Evolutionary conservation across 2,329 filamentous ascomycete genomes (phyloP).

Genomic region (Corinectria fuckeliana): DNA sequence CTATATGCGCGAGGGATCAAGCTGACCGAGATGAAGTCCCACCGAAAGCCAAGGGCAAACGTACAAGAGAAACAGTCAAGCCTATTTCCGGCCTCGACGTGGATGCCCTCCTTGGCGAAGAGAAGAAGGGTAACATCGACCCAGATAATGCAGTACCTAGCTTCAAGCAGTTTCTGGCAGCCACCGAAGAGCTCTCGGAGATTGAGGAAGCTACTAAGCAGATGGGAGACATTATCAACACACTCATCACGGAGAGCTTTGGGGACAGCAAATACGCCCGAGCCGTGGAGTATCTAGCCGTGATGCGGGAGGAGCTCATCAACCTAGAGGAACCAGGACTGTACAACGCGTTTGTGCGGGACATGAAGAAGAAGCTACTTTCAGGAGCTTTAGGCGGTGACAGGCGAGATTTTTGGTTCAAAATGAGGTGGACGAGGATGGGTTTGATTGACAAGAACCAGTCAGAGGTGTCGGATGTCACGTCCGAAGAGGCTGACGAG

Average conservation of each 20-base stretch:
- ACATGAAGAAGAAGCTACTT: conserved; percentile 75
- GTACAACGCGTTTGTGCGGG: conserved; percentile 77
- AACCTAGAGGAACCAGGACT: conserved; percentile 75
- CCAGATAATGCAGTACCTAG: conserved; percentile 83
- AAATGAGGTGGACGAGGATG: conserved; percentile 69
- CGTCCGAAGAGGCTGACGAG: conserved; percentile 73
- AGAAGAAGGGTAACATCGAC: conserved; percentile 52
- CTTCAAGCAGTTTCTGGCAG: conserved; percentile 80
- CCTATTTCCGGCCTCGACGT: conserved; percentile 91
- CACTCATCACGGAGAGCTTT: conserved; percentile 73
- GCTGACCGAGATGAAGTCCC: conserved; percentile 63
- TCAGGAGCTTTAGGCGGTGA: conserved; percentile 76
- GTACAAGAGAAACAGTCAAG: conserved; percentile 73
- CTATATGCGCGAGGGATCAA: not conserved
- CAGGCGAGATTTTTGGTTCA: conserved; percentile 82
- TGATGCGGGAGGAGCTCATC: conserved; percentile 79
- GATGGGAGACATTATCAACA: conserved; percentile 74
- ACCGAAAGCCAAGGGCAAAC: conserved; percentile 77
- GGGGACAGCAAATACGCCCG: conserved; percentile 77
- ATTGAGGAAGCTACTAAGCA: conserved; percentile 75
- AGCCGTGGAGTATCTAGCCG: conserved; percentile 76
- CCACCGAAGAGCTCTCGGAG: conserved; percentile 63
- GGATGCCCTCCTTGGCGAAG: conserved; percentile 75
- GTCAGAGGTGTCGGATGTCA: conserved; percentile 69
- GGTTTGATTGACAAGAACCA: conserved; percentile 74